Base-by-base conservation (phyloP, 2,329 filamentous ascomycete species). In the Blastomyces percursus region DNA sequence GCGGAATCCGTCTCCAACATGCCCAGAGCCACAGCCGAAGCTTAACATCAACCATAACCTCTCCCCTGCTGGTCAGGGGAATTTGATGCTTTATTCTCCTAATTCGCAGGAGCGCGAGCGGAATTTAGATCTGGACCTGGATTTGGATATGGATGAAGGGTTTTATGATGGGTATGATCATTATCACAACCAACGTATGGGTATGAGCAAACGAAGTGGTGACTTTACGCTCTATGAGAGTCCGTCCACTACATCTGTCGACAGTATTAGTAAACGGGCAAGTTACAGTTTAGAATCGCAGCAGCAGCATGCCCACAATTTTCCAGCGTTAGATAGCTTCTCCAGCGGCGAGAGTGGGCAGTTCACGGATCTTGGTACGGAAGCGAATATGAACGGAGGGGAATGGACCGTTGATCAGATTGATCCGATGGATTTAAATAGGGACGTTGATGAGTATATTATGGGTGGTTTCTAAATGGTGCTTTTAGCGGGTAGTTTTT, bases 51-150 rank as follows among this genome's bases (percentile, higher is more conserved):
- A 19, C 6, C 27, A 24, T 27, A 69, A 66, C 42, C 64, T 73
- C 12, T 71, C 71, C 4, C 68, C 70, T 5, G 64, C 64, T 11
- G 70, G 67, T 1, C 71, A 71, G 61, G 69, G 67, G 9, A 69
- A 70, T 38, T 44, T 70, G 11, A 71, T 71, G 69, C 65, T 73
- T 14, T 73, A 70, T 59, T 70, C 71, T 1, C 70, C 71, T 2
- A 62, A 66, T 24, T 69, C 67, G 1, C 66, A 63, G 44, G 14
- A 55, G 30, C 48, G 12, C 21, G 48, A 51, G 24, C 24, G 48
- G 5, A 30, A 51, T 51, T 51, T 51, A 24, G 48, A 51, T 30
- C 7, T 51, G 11, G 48, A 30, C 16, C 30, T 51, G 48, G 48
- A 51, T 30, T 7, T 51, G 24, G 59, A 66, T 8, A 61, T 67